Percentiles rank a stretch among this genome's conserved stretches.
These are phyloP conservation scores for Lophium mytilinum DNA, from an alignment of 495 filamentous ascomycete genomes.

Conservation along the genomic window DNA sequence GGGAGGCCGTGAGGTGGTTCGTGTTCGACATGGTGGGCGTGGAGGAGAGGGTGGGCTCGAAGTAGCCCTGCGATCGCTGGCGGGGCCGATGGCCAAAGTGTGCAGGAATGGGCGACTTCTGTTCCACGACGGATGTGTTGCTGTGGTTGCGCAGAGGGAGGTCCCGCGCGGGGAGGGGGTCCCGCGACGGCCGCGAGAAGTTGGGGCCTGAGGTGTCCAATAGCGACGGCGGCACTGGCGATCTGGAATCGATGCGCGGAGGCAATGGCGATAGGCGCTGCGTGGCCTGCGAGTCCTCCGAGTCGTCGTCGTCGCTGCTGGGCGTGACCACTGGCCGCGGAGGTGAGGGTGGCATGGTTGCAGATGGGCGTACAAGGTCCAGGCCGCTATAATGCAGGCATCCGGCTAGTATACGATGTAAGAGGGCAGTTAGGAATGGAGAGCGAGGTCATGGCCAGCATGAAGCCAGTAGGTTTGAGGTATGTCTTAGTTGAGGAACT, in stretches of 20 bases:
- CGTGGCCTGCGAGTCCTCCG: constrained; percentile 20
- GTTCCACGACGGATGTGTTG: not conserved
- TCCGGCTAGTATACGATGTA: not conserved
- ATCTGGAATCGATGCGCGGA: constrained; percentile 2
- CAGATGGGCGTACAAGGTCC: not conserved
- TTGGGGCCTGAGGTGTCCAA: constrained; percentile 39
- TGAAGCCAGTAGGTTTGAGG: not conserved
- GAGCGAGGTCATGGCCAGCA: constrained; percentile 19
- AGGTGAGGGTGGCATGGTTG: constrained; percentile 22
- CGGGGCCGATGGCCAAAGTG: constrained; percentile 35
- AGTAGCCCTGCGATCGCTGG: constrained; percentile 78
- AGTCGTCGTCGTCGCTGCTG: constrained; percentile 13
- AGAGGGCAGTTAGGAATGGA: constrained; percentile 1
- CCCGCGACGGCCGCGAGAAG: constrained; percentile 42
- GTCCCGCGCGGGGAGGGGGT: constrained; percentile 9
- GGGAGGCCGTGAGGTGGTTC: constrained; percentile 55
- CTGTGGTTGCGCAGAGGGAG: constrained; percentile 8
- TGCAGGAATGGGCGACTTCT: constrained; percentile 7
- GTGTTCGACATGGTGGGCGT: constrained; percentile 34
- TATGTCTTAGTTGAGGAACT: no score
- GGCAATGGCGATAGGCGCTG: constrained; percentile 23
- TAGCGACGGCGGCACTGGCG: constrained; percentile 3
- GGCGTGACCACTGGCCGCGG: constrained; percentile 12
- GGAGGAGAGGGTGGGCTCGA: constrained; percentile 78
- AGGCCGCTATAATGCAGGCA: not conserved